A percentile compares a stretch with the other conserved stretches of the same genome.
These are phyloP conservation scores for Coriolopsis trogii DNA, from an alignment of 1,284 basidiomycete species.

Conservation along the genomic window DNA sequence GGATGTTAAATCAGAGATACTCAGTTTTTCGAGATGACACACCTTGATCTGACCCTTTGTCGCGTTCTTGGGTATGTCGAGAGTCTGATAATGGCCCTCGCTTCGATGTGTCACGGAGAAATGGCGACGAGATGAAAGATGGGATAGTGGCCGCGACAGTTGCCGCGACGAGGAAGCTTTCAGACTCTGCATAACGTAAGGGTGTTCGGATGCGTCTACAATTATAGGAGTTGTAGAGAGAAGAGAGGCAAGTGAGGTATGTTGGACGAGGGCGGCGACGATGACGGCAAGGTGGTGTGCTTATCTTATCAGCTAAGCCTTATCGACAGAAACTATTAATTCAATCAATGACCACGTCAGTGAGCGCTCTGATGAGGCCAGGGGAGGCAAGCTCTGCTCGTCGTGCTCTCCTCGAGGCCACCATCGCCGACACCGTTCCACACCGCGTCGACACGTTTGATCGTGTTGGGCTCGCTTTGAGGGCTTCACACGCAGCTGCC, in stretches of 20 bases:
- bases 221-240: too few relatives aligned
- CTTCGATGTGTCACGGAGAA: conserved; percentile 15
- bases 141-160: too few relatives aligned
- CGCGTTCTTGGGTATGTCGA: conserved; percentile 44
- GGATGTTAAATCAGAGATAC: conserved; percentile 15
- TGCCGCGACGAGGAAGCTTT: too few relatives aligned
- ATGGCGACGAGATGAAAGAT: not conserved
- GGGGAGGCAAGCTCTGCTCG: not conserved
- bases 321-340: not conserved
- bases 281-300: not conserved
- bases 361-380: not conserved
- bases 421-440: conserved; percentile 1
- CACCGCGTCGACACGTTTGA: conserved; percentile 19
- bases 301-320: conserved; percentile 3
- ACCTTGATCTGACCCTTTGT: conserved; percentile 53
- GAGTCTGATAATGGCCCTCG: conserved; percentile 43
- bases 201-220: too few relatives aligned
- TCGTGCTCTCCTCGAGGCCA: conserved; percentile 9
- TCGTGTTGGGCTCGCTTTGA: conserved; percentile 17
- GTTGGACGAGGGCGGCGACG: too few relatives aligned
- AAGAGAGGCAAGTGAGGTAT: too few relatives aligned
- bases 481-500: conserved; percentile 9
- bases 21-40: too few relatives aligned
- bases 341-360: conserved; percentile 3
- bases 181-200: not conserved